Evolutionary conservation across 331 rosid genomes (phyloP), one percentile per base, ranked within the genome.

Genomic region (Acacia concinna): DNA sequence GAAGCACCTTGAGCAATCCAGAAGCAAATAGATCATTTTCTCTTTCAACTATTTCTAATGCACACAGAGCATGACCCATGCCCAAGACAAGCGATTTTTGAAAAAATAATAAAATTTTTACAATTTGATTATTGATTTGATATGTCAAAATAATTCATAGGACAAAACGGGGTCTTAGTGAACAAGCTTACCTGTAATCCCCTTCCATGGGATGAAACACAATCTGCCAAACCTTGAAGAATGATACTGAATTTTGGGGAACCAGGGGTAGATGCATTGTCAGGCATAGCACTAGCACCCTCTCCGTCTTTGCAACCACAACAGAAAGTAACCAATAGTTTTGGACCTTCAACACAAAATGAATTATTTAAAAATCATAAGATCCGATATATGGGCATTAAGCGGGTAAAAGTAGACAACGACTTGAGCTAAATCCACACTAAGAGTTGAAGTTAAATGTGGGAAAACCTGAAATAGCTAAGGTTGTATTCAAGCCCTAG

Each of bases 191-290:
- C 99, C 93, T 82, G 85, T 77, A 90, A 65, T 70, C 86, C 81
- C 41, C 79, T 81, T 68, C 88, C 91, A 75, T 20, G 15, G 79
- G 85, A 84, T 37, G 89, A 46, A 34, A 95, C 67, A 90, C 97
- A 92, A 73, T 92, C 94, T 62, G 91, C 91, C 88, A 95, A 82
- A 72, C 92, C 90, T 78, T 81, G 86, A 84, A 95, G 91, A 70
- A 89, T 88, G 63, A 8, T 46, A 23, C 69, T 64, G 79, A 84
- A 92, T 78, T 73, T 83, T 40, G 80, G 78, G 67, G 79, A 78
- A 81, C 81, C 86, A 47, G 86, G 79, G 46, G 86, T 65, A 34
- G 83, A 79, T 32, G 80, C 74, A 68, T 76, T 78, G 57, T 60
- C 88, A 56, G 84, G 87, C 76, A 40, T 75, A 49, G 79, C 78